phyloP scores from a whole-genome alignment of 2,329 filamentous ascomycete species.

The Drechslera avenae region DNA sequence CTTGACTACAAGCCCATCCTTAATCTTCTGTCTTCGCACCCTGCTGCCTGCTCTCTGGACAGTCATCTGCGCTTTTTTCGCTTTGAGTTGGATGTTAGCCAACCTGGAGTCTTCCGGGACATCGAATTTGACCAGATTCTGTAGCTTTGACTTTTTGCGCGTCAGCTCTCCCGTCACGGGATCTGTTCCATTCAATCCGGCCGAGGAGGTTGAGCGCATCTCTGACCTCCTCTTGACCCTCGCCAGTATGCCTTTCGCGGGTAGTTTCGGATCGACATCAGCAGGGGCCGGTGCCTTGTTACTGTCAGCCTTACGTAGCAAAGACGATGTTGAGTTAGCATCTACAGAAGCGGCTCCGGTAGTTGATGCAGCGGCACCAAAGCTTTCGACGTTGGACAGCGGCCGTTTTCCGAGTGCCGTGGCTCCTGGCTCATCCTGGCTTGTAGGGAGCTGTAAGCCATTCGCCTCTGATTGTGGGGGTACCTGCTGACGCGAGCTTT shows the following conservation, averaged over 20 bases:
- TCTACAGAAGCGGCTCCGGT: constrained; percentile 40
- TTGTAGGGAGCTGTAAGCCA: constrained; percentile 37
- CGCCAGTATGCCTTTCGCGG: constrained; percentile 37
- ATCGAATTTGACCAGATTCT: constrained; percentile 51
- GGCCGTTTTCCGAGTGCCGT: constrained; percentile 36
- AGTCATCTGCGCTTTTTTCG: constrained; percentile 48
- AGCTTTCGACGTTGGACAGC: constrained; percentile 37
- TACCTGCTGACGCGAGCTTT: constrained; percentile 10
- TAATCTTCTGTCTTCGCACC: constrained; percentile 49
- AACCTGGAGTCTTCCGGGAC: constrained; percentile 49
- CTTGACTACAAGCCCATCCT: constrained; percentile 67
- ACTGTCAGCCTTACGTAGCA: constrained; percentile 45
- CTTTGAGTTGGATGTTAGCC: constrained; percentile 46
- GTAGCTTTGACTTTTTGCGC: constrained; percentile 37
- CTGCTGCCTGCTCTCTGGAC: constrained; percentile 41
- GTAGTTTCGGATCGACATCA: constrained; percentile 24
- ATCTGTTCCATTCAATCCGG: constrained; percentile 6
- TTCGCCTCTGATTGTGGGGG: constrained; percentile 34
- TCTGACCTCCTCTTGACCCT: constrained; percentile 37
- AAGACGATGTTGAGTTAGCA: constrained; percentile 44
- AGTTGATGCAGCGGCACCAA: constrained; percentile 30
- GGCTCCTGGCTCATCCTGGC: constrained; percentile 18
- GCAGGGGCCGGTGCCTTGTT: constrained; percentile 33
- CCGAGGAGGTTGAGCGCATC: constrained; percentile 21
- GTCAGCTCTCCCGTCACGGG: constrained; percentile 18